Evolutionary conservation across 2,329 filamentous ascomycete genomes (phyloP).

Genomic region (Cladophialophora psammophila): DNA sequence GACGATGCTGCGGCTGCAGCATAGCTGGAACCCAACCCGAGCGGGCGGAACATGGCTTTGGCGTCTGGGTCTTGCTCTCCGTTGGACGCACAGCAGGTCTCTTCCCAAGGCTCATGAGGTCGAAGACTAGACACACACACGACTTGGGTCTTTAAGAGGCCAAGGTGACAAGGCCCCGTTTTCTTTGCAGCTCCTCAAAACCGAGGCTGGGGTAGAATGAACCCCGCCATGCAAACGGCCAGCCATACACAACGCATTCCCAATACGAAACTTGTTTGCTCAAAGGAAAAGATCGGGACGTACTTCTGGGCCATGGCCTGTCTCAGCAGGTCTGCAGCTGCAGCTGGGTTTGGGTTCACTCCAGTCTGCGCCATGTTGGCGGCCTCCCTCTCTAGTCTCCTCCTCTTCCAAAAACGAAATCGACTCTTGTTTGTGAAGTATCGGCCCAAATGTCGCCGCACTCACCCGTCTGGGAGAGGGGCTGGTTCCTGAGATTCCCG

Average conservation of each 20-base stretch:
- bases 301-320: constrained; percentile 67
- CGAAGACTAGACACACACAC: neutral
- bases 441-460: constrained; percentile 23
- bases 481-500: constrained; percentile 34
- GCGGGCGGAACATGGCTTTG: constrained; percentile 13
- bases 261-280: constrained; percentile 25
- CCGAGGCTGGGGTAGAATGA: constrained; percentile 19
- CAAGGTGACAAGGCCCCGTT: neutral
- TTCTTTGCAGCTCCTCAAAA: constrained; percentile 11
- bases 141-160: neutral
- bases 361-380: constrained; percentile 41
- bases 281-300: constrained; percentile 46
- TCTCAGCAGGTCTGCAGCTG: constrained; percentile 64
- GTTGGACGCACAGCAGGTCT: neutral
- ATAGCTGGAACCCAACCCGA: constrained; percentile 2
- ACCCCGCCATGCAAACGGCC: constrained; percentile 15
- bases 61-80: neutral
- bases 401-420: constrained; percentile 30
- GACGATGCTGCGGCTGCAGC: constrained; percentile 5
- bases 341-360: constrained; percentile 58
- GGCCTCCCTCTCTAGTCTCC: constrained; percentile 18
- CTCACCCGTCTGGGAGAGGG: constrained; percentile 31
- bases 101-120: constrained; percentile 1
- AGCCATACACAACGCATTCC: constrained; percentile 18
- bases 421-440: constrained; percentile 10